Evolutionary conservation across 2,329 filamentous ascomycete species (phyloP).

Genomic region (Beauveria scarabaeidicola): DNA sequence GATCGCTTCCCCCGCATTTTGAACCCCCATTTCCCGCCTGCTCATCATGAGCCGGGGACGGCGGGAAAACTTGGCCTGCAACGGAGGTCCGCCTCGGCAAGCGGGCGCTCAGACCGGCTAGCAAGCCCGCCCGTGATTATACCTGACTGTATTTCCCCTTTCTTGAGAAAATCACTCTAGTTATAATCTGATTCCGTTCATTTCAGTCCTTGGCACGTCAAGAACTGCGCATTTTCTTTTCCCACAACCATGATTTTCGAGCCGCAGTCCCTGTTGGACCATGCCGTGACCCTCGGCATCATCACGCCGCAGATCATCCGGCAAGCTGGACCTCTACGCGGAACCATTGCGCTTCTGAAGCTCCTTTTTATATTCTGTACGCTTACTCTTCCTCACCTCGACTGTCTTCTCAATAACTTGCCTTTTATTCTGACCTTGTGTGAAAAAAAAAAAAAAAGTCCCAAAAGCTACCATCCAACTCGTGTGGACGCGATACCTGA

Average conservation of each 20-base stretch:
- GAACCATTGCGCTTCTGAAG: neutral
- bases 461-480: constrained; percentile 3
- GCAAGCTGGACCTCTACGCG: neutral
- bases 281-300: neutral
- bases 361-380: neutral
- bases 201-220: neutral
- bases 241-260: neutral
- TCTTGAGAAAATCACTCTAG: neutral
- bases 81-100: neutral
- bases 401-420: neutral
- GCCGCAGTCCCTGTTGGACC: constrained; percentile 5
- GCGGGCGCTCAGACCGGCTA: neutral
- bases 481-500: constrained; percentile 6
- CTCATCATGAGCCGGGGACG: neutral
- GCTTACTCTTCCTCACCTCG: neutral
- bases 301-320: neutral
- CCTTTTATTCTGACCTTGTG: neutral
- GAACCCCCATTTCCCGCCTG: neutral
- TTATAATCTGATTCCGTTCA: no score
- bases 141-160: neutral
- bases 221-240: neutral
- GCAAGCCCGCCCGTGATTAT: neutral
- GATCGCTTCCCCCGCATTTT: neutral
- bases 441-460: neutral
- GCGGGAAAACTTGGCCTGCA: neutral